These are phyloP conservation scores for Tetragonia tetragonoides DNA, from an alignment of 148 eudicot genomes.

Conservation along the genomic window DNA sequence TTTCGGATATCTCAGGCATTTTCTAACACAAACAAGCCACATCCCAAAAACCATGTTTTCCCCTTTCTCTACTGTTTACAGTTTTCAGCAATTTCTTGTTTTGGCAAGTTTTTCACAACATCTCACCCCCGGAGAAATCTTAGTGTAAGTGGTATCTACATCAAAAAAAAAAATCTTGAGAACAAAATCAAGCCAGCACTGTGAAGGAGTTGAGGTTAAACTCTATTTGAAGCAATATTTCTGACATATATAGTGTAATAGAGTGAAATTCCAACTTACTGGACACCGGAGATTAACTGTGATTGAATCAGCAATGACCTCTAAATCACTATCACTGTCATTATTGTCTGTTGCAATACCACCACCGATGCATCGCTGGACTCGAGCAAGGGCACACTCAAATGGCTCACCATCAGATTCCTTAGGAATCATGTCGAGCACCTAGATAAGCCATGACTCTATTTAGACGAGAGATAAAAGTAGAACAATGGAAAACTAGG, in stretches of 20 bases:
- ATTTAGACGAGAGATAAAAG: background rate
- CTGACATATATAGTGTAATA: background rate
- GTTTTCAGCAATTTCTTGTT: background rate
- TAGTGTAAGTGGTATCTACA: background rate
- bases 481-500: background rate
- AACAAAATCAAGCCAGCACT: background rate
- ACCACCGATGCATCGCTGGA: slow-evolving; percentile 92
- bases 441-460: slow-evolving; percentile 33
- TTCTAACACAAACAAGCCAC: too few relatives aligned
- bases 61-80: too few relatives aligned
- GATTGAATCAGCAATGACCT: slow-evolving; percentile 81
- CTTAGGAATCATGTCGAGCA: slow-evolving; percentile 67
- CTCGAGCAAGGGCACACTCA: slow-evolving; percentile 81
- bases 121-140: background rate
- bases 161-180: background rate
- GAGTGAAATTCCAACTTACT: slow-evolving; percentile 44
- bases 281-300: slow-evolving; percentile 91
- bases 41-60: too few relatives aligned
- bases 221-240: background rate
- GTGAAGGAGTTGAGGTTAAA: background rate
- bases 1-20: too few relatives aligned
- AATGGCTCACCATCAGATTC: slow-evolving; percentile 70
- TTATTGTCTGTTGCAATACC: slow-evolving; percentile 61
- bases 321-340: slow-evolving; percentile 90
- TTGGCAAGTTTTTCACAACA: background rate